Evolutionary conservation across 2,329 filamentous ascomycete genomes (phyloP).

Genomic region (Aspergillus japonicus): DNA sequence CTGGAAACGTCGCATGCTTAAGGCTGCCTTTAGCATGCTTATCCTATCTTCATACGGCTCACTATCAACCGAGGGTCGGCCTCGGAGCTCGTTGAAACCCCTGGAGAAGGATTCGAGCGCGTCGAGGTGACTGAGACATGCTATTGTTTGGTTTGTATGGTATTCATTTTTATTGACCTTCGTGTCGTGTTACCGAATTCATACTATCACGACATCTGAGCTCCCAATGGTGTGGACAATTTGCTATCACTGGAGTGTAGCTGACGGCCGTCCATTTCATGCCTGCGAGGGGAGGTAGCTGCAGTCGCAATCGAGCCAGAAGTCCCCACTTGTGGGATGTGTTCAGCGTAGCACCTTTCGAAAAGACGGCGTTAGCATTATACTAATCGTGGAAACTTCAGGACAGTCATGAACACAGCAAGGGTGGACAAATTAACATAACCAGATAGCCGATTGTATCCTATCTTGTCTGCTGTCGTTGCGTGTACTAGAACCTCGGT

Average conservation of each 20-base stretch:
- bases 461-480: too few relatives aligned
- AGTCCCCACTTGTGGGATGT: neutral
- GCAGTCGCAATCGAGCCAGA: neutral
- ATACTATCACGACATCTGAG: neutral
- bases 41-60: too few relatives aligned
- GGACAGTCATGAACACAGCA: neutral
- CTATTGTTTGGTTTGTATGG: neutral
- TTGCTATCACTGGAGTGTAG: neutral
- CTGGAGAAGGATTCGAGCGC: neutral
- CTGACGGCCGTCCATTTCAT: neutral
- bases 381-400: neutral
- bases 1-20: neutral
- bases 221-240: neutral
- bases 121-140: too few relatives aligned
- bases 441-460: neutral
- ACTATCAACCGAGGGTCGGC: too few relatives aligned
- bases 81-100: too few relatives aligned
- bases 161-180: neutral
- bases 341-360: neutral
- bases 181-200: neutral
- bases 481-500: neutral
- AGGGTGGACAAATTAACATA: neutral
- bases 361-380: neutral
- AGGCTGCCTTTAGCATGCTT: neutral
- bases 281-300: neutral